Conservation (phyloP, 2,329 filamentous ascomycete genomes). For the Pseudogymnoascus sp. region DNA sequence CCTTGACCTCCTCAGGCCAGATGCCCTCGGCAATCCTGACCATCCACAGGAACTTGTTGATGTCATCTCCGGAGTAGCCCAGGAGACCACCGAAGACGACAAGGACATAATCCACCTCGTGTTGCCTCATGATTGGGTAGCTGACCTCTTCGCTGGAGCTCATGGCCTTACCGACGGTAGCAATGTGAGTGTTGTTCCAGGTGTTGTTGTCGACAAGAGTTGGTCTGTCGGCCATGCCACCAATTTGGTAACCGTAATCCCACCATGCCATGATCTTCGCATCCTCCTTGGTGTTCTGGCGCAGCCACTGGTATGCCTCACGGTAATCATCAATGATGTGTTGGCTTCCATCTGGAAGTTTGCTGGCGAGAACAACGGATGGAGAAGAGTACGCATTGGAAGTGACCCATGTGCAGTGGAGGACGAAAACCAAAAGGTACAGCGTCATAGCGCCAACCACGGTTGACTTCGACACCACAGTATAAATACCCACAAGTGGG, state of each 20-base stretch:
- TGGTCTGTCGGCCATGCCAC: slow-evolving; percentile 95
- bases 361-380: slow-evolving; percentile 89
- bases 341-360: slow-evolving; percentile 86
- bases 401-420: slow-evolving; percentile 98
- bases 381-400: slow-evolving; percentile 98
- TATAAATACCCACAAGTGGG: slow-evolving; percentile 78
- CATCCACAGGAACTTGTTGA: slow-evolving; percentile 99
- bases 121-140: slow-evolving; percentile 96
- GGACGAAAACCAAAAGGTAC: slow-evolving; percentile 87
- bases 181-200: slow-evolving; percentile 99
- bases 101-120: slow-evolving; percentile 98
- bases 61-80: slow-evolving; percentile 96
- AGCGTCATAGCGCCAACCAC: slow-evolving; percentile 63
- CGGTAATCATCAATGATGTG: slow-evolving; percentile 99
- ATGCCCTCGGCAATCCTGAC: slow-evolving; percentile 97
- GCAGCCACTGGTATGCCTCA: slow-evolving; percentile 98
- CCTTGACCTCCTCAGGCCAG: slow-evolving; percentile 98
- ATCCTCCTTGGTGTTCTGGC: slow-evolving; percentile 89
- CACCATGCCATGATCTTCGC: slow-evolving; percentile 99
- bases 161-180: slow-evolving; percentile 98
- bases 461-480: slow-evolving; percentile 66
- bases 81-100: slow-evolving; percentile 93
- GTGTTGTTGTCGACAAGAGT: slow-evolving; percentile 99
- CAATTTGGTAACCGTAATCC: slow-evolving; percentile 99
- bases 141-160: slow-evolving; percentile 94